Evolutionary conservation across 2,329 filamentous ascomycete genomes (phyloP).

Genomic region (Apiospora malaysiana): DNA sequence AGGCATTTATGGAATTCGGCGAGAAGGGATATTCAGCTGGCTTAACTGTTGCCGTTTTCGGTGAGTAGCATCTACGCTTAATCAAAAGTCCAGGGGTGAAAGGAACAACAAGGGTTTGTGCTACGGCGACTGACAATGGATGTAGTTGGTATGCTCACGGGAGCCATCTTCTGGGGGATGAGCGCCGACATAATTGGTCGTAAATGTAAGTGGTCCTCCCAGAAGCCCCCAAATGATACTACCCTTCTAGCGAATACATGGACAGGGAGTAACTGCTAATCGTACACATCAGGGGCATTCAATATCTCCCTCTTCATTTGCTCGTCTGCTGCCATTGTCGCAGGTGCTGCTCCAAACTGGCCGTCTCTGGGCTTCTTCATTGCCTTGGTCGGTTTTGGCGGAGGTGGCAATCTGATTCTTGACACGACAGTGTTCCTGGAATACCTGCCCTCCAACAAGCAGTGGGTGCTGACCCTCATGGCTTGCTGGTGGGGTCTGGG

Average conservation of each 20-base stretch:
- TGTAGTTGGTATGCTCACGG: slow-evolving; percentile 54
- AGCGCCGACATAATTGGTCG: slow-evolving; percentile 72
- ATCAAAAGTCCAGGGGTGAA: no score
- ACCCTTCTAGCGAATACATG: not conserved
- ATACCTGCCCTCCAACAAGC: slow-evolving; percentile 56
- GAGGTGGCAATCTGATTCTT: slow-evolving; percentile 67
- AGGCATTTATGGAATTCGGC: slow-evolving; percentile 65
- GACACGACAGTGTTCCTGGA: slow-evolving; percentile 61
- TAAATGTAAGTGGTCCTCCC: slow-evolving; percentile 46
- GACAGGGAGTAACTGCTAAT: no score
- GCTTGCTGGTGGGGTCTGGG: slow-evolving; percentile 61
- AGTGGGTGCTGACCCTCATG: slow-evolving; percentile 70
- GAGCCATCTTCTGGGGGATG: slow-evolving; percentile 72
- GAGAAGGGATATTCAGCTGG: slow-evolving; percentile 58
- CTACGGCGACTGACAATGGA: not conserved
- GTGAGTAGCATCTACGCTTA: slow-evolving; percentile 23
- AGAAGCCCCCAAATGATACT: no score
- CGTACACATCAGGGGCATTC: slow-evolving; percentile 59
- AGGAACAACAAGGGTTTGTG: not conserved
- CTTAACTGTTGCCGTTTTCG: slow-evolving; percentile 66
- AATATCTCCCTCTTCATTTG: slow-evolving; percentile 70
- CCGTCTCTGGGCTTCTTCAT: slow-evolving; percentile 68
- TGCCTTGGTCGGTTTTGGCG: slow-evolving; percentile 67
- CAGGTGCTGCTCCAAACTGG: slow-evolving; percentile 72
- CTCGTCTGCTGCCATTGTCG: slow-evolving; percentile 66